Evolutionary conservation across 257 asterid genomes (phyloP), one percentile per base, ranked within the genome.

Genomic region (Striga asiatica): DNA sequence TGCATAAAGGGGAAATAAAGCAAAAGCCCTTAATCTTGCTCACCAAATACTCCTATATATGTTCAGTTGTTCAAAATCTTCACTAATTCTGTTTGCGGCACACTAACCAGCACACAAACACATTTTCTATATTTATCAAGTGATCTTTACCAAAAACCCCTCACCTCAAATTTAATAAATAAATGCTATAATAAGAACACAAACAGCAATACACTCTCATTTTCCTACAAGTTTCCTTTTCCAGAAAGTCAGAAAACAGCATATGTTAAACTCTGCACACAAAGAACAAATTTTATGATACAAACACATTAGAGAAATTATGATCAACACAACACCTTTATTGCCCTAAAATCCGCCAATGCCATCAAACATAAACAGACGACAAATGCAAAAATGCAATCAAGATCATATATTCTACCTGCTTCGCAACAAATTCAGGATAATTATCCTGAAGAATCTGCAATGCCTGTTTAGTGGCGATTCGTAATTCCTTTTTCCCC

Each of bases 391-490:
- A n/a, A n/a, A n/a, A n/a, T n/a, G n/a, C 12, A 32, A 32, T 32
- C 10, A 0, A 3, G 11, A 9, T 3, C 1, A 13, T 0, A 14
- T 4, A 41, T 35, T 28, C 22, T 65, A 89, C 98, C 95, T 91
- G 96, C 70, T 91, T 91, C 0, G 94, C 71, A 5, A 91, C 97
- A 35, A 87, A 87, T 54, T 91, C 97, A 1, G 98, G 97, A 61
- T 87, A 91, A 70, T 91, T 91, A 54, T 91, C 97, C 78, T 91
- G 98, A 60, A 91, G 85, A 71, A 84, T 65, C n/a, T 72, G 84
- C 70, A 87, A 56, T 0, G 98, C 94, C 68, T 87, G 96, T 39
- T 65, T 91, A 9, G 89, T 84, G 1, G 98, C 97, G 25, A 77
- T 67, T 37, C 89, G 73, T 11, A 91, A 85, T 42, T 87, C 95